A percentile compares a stretch with the other conserved stretches of the same genome.
phyloP scores from a whole-genome alignment of 495 filamentous ascomycete genomes.

The Cenococcum geophilum region DNA sequence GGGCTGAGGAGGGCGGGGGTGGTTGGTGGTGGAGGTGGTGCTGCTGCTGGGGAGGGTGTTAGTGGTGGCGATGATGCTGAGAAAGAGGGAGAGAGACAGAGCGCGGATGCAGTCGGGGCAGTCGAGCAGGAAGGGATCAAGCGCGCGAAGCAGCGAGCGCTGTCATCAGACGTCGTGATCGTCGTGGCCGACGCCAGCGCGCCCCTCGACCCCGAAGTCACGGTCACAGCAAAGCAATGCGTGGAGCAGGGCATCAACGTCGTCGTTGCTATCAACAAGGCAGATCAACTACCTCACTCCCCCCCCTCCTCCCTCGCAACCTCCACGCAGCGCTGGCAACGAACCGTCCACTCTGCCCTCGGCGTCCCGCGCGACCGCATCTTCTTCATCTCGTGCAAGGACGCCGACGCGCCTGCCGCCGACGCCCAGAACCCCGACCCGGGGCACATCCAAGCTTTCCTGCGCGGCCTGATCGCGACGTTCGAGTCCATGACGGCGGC shows the following conservation, averaged over 20 bases:
- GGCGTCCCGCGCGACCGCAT: conserved; percentile 43
- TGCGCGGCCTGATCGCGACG: conserved; percentile 56
- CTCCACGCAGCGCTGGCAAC: conserved; percentile 23
- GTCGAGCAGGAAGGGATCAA: conserved; percentile 89
- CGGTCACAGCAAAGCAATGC: conserved; percentile 51
- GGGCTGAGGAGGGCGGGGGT: conserved; percentile 55
- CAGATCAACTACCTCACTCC: conserved; percentile 56
- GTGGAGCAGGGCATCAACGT: conserved; percentile 52
- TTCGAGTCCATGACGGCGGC: conserved; percentile 70
- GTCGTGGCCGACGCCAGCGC: conserved; percentile 48
- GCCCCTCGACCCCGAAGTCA: conserved; percentile 52
- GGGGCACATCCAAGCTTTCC: conserved; percentile 62
- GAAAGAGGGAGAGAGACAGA: too few relatives aligned
- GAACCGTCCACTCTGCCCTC: conserved; percentile 27
- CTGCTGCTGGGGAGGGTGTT: neutral
- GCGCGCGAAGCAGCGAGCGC: conserved; percentile 71
- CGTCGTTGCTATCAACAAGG: conserved; percentile 77
- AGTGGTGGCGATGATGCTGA: too few relatives aligned
- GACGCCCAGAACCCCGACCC: conserved; percentile 41
- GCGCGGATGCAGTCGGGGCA: too few relatives aligned
- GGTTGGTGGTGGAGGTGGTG: conserved; percentile 50
- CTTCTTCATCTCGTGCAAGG: conserved; percentile 66
- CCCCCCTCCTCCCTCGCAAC: conserved; percentile 11
- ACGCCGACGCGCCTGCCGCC: conserved; percentile 16
- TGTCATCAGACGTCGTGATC: conserved; percentile 80